Percentiles rank a stretch among this genome's conserved stretches.
Evolutionary conservation across 768 basidiomycete species (phyloP).

Genomic region (Infundibulicybe gibba): DNA sequence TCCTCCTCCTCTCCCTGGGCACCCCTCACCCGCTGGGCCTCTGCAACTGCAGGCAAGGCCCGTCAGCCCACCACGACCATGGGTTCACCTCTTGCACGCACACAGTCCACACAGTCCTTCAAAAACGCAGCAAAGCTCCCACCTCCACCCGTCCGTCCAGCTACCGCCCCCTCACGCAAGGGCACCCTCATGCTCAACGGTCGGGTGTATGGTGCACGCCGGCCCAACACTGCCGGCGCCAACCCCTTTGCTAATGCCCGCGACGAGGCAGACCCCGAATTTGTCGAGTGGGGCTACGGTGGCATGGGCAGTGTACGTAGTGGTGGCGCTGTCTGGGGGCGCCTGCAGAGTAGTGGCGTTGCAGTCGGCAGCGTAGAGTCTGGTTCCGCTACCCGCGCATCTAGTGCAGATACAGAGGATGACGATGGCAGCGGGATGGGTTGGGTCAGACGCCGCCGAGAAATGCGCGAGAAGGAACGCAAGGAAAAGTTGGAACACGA

Average conservation of each 20-base stretch:
- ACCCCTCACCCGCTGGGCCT: slow-evolving; percentile 19
- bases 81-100: slow-evolving; percentile 27
- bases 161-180: slow-evolving; percentile 20
- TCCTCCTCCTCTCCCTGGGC: too few relatives aligned
- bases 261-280: slow-evolving; percentile 68
- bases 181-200: slow-evolving; percentile 80
- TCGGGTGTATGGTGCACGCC: slow-evolving; percentile 67
- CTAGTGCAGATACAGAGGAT: slow-evolving; percentile 39
- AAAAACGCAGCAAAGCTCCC: not conserved
- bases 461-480: slow-evolving; percentile 50
- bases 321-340: slow-evolving; percentile 30
- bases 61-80: slow-evolving; percentile 5
- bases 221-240: slow-evolving; percentile 21
- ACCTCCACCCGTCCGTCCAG: not conserved
- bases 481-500: slow-evolving; percentile 40
- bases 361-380: slow-evolving; percentile 15
- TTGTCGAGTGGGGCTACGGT: slow-evolving; percentile 92
- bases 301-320: slow-evolving; percentile 70
- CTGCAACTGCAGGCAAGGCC: not conserved
- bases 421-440: slow-evolving; percentile 88
- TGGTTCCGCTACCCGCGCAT: slow-evolving; percentile 19
- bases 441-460: slow-evolving; percentile 69
- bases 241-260: slow-evolving; percentile 65
- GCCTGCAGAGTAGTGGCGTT: slow-evolving; percentile 24
- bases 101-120: slow-evolving; percentile 29